These are phyloP conservation scores for Penicillium sp. DNA, from an alignment of 2,329 filamentous ascomycete genomes.

Conservation along the genomic window DNA sequence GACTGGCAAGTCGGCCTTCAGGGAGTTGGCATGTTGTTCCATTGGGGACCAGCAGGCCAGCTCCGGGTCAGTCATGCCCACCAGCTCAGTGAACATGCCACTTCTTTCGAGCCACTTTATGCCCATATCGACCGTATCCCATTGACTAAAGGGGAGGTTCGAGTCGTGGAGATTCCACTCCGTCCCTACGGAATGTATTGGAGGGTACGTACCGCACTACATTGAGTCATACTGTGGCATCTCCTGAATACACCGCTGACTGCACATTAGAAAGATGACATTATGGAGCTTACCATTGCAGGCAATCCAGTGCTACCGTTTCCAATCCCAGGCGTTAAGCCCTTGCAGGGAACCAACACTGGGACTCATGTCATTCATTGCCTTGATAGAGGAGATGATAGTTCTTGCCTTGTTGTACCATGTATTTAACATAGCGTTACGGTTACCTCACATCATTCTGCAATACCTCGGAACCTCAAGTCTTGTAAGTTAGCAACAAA, in stretches of 20 bases:
- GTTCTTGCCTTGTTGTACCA: not conserved
- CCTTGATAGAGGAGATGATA: not conserved
- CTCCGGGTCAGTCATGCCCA: not conserved
- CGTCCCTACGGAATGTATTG: not conserved
- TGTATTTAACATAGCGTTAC: not conserved
- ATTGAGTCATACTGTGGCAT: not conserved
- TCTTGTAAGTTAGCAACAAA: not conserved
- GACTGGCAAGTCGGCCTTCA: not conserved
- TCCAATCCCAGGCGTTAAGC: not conserved
- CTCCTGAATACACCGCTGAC: not conserved
- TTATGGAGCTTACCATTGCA: not conserved
- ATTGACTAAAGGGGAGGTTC: not conserved
- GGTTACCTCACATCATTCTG: not conserved
- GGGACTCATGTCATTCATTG: not conserved
- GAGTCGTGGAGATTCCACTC: not conserved
- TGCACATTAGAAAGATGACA: not conserved
- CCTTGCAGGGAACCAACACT: not conserved
- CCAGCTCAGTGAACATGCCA: not conserved
- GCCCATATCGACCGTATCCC: not conserved
- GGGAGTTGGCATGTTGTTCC: not conserved
- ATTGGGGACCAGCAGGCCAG: not conserved
- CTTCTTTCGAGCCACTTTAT: not conserved
- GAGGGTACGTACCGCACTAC: not conserved
- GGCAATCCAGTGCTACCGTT: not conserved
- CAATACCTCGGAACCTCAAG: not conserved